Percentiles rank a stretch among this genome's conserved stretches.
Conservation (phyloP, 1,284 basidiomycete species). For the Neonothopanus nambi region DNA sequence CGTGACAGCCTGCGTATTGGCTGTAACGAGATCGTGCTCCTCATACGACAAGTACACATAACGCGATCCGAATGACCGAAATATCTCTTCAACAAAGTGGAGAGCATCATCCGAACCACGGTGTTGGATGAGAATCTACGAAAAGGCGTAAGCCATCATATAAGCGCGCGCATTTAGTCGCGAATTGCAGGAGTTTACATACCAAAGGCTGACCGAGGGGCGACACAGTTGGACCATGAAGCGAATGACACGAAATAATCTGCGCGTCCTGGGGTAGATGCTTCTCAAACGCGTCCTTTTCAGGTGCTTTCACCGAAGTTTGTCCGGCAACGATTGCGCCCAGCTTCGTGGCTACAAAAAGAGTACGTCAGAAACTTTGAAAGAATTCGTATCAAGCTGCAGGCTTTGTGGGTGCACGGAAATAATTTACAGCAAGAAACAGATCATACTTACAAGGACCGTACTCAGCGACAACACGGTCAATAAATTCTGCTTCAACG, state of each 20-base stretch:
- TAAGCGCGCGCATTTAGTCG: constrained; percentile 1
- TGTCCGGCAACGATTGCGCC: constrained; percentile 93
- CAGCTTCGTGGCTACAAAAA: constrained; percentile 79
- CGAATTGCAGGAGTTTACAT: constrained; percentile 13
- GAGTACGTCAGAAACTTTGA: not conserved
- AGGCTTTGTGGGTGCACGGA: no score
- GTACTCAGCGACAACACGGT: constrained; percentile 81
- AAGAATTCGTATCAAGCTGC: no score
- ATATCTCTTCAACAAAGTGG: constrained; percentile 79
- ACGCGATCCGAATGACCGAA: constrained; percentile 81
- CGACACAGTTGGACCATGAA: constrained; percentile 92
- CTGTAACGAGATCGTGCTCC: constrained; percentile 94
- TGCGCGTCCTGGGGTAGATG: constrained; percentile 85
- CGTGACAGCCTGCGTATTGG: constrained; percentile 97
- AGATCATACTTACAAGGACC: constrained; percentile 82
- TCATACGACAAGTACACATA: constrained; percentile 94
- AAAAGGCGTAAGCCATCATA: constrained; percentile 1
- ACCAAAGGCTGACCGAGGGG: constrained; percentile 93
- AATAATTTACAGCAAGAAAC: not conserved
- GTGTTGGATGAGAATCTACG: constrained; percentile 87
- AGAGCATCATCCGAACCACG: constrained; percentile 79
- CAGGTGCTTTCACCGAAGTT: constrained; percentile 96
- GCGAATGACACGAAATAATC: constrained; percentile 92
- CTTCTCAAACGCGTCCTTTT: constrained; percentile 87
- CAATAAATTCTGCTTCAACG: constrained; percentile 92